Percentiles rank a stretch among this genome's conserved stretches.
Conservation (phyloP, 2,329 filamentous ascomycete genomes). For the Tolypocladium inflatum region DNA sequence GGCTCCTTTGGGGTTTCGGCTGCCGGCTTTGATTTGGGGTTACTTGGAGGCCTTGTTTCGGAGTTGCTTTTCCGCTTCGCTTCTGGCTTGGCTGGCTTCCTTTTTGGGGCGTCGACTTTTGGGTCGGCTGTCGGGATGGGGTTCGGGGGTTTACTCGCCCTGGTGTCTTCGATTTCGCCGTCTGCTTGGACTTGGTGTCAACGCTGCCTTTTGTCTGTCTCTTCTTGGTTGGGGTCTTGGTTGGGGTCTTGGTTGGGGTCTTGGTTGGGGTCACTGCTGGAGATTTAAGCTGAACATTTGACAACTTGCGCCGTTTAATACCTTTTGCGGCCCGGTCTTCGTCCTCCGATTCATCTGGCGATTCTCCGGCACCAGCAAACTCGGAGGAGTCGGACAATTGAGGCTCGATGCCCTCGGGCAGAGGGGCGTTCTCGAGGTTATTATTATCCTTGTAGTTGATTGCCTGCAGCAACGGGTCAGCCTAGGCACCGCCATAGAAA, state of each 20-base stretch:
- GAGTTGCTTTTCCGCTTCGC: background rate
- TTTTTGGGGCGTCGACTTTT: background rate
- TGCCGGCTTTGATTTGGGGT: background rate
- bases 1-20: background rate
- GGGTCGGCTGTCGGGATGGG: background rate
- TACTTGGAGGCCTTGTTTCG: background rate
- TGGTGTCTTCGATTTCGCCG: slow-evolving; percentile 8
- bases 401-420: slow-evolving; percentile 15
- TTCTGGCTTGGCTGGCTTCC: background rate
- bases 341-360: slow-evolving; percentile 20
- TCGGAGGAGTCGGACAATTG: slow-evolving; percentile 23
- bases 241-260: slow-evolving; percentile 16
- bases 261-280: slow-evolving; percentile 15
- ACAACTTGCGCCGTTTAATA: slow-evolving; percentile 23
- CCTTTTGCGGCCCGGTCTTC: slow-evolving; percentile 18
- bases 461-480: slow-evolving; percentile 14
- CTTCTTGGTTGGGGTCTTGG: slow-evolving; percentile 16
- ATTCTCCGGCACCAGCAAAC: slow-evolving; percentile 18
- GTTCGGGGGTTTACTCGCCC: background rate
- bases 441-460: slow-evolving; percentile 21
- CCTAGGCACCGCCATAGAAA: background rate
- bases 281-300: slow-evolving; percentile 11
- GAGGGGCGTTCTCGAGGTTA: slow-evolving; percentile 5
- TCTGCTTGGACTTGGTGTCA: slow-evolving; percentile 23
- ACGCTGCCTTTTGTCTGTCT: slow-evolving; percentile 14